Evolutionary conservation across 192 early-diverging fungal genomes (phyloP).

Genomic region (Coemansia aciculifera): DNA sequence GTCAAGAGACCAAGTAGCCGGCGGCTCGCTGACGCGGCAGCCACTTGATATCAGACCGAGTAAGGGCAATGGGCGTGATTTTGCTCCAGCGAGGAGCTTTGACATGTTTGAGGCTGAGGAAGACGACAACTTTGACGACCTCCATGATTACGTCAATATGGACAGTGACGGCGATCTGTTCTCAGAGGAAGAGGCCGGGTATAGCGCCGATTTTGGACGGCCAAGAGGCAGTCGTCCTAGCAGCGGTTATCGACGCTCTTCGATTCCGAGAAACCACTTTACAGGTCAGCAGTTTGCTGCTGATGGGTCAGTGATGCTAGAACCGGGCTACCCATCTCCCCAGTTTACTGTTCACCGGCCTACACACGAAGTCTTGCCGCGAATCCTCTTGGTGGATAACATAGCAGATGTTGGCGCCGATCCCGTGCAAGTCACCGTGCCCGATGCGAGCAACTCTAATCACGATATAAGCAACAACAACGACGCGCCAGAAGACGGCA

Average conservation of each 20-base stretch:
- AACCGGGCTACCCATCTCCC: slow-evolving; percentile 33
- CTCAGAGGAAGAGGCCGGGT: slow-evolving; percentile 19
- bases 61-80: slow-evolving; percentile 16
- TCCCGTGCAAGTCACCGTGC: background rate
- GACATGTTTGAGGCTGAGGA: slow-evolving; percentile 22
- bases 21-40: background rate
- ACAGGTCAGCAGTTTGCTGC: slow-evolving; percentile 18
- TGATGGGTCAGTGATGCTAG: slow-evolving; percentile 39
- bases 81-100: background rate
- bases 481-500: background rate
- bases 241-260: background rate
- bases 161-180: slow-evolving; percentile 25
- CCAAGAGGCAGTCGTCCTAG: background rate
- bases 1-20: slow-evolving; percentile 3
- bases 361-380: background rate
- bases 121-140: slow-evolving; percentile 33
- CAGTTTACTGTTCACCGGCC: slow-evolving; percentile 9
- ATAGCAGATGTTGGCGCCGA: background rate
- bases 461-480: background rate
- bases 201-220: slow-evolving; percentile 6
- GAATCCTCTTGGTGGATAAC: background rate
- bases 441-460: background rate
- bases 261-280: slow-evolving; percentile 33
- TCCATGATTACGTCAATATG: slow-evolving; percentile 44
- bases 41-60: slow-evolving; percentile 29